A percentile compares a stretch with the other conserved stretches of the same genome.
phyloP scores from a whole-genome alignment of 2,329 filamentous ascomycete genomes.

The Alternaria metachromatica region DNA sequence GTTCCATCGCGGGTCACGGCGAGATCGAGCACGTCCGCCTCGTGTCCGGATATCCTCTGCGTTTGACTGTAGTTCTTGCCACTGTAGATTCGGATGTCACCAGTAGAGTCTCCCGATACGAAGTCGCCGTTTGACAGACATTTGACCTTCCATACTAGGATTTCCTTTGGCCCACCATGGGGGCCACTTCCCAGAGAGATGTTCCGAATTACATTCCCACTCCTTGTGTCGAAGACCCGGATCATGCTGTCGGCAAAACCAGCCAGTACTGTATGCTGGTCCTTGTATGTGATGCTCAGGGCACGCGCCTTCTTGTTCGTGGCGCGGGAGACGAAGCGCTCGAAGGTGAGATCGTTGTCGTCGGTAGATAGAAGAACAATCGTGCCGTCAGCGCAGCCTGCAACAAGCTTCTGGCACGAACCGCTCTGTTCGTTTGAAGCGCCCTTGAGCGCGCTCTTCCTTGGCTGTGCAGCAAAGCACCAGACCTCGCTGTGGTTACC shows the following conservation, averaged over 20 bases:
- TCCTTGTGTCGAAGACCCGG: slow-evolving; percentile 84
- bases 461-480: slow-evolving; percentile 90
- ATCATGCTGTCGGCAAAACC: slow-evolving; percentile 98
- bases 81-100: slow-evolving; percentile 92
- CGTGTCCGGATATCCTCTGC: slow-evolving; percentile 85
- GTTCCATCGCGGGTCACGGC: slow-evolving; percentile 80
- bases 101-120: slow-evolving; percentile 92
- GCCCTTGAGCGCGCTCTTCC: slow-evolving; percentile 43
- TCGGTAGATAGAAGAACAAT: slow-evolving; percentile 86
- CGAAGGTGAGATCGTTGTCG: slow-evolving; percentile 81
- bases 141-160: slow-evolving; percentile 93
- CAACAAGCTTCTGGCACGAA: slow-evolving; percentile 70
- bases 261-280: slow-evolving; percentile 79
- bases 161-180: slow-evolving; percentile 77
- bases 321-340: slow-evolving; percentile 75
- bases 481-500: slow-evolving; percentile 96
- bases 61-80: slow-evolving; percentile 88
- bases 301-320: slow-evolving; percentile 86
- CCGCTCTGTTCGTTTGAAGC: slow-evolving; percentile 27
- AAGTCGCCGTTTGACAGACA: slow-evolving; percentile 87
- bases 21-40: slow-evolving; percentile 90
- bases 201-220: slow-evolving; percentile 74
- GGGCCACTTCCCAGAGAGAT: slow-evolving; percentile 87
- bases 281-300: slow-evolving; percentile 89
- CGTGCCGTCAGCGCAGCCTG: slow-evolving; percentile 89